Base-by-base conservation (phyloP, 441 rosid genomes). In the Hypseocharis bilobata region DNA sequence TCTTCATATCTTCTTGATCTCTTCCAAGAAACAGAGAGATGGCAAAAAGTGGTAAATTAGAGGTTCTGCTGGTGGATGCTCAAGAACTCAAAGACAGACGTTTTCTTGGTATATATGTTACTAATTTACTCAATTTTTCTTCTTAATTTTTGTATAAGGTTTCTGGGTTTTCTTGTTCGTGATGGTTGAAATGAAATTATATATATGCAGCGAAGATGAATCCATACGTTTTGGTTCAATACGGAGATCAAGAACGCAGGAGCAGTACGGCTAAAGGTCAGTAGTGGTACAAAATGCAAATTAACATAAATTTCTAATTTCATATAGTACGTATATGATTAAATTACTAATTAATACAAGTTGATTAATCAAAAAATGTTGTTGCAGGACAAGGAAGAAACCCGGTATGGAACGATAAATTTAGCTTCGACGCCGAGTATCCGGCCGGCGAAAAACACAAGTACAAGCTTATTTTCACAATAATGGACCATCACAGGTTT, bases 211-310 rank as follows among this genome's bases (percentile, higher is more conserved):
- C 16, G 3, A 45, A 45, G n/a, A 45, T 45, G 20, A 45, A n/a
- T n/a, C 52, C 52, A n/a, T 45, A 45, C 52, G 52, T 45, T 45
- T n/a, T 14, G 52, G 22, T 45, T 45, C 52, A 45, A 45, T 45
- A 45, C 20, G 52, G 20, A 45, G 22, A 45, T 45, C 20, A 45
- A 45, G 52, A 45, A 45, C 52, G 13, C 3, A 45, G n/a, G 20
- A 45, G 52, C 52, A 2, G 4, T 5, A 5, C 13, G 17, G 52
- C 22, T 45, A 36, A 36, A 8, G 0, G 44, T 36, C n/a, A n/a
- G n/a, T n/a, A n/a, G n/a, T n/a, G n/a, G n/a, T n/a, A n/a, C n/a
- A n/a, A n/a, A n/a, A n/a, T n/a, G n/a, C n/a, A n/a, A n/a, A n/a
- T n/a, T n/a, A n/a, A n/a, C n/a, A n/a, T n/a, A n/a, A n/a, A n/a